These are phyloP conservation scores for Mycena leptocephala DNA, from an alignment of 768 basidiomycete species.

Conservation along the genomic window DNA sequence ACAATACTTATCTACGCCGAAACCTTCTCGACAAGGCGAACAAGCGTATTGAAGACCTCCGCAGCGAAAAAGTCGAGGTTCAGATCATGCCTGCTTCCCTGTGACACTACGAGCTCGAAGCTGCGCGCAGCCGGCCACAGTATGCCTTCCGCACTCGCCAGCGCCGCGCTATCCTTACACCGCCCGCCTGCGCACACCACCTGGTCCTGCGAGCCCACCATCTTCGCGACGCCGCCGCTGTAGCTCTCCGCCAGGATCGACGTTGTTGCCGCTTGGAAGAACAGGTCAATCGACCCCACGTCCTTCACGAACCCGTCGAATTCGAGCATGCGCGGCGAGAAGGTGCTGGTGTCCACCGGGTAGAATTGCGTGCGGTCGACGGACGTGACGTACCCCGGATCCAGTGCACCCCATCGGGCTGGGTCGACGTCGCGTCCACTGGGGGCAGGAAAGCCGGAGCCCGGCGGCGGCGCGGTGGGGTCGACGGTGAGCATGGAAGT, in stretches of 20 bases:
- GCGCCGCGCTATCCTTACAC: neutral
- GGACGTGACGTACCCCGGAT: neutral
- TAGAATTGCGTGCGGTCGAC: neutral
- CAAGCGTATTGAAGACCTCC: neutral
- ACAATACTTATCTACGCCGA: no score
- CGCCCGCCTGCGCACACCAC: neutral
- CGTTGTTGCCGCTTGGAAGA: neutral
- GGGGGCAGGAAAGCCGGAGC: neutral
- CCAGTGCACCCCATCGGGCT: neutral
- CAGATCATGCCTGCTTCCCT: neutral
- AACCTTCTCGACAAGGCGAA: neutral
- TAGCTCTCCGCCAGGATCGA: neutral
- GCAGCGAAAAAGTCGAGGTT: neutral
- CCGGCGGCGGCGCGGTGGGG: neutral
- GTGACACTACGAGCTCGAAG: neutral
- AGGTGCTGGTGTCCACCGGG: neutral
- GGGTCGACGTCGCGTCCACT: slow-evolving; percentile 1
- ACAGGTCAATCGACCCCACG: neutral
- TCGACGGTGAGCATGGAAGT: neutral
- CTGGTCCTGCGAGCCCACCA: neutral
- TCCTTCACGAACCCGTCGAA: slow-evolving; percentile 7
- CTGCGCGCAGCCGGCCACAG: neutral
- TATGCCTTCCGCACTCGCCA: neutral
- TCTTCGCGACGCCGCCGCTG: neutral
- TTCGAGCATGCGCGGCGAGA: slow-evolving; percentile 4